phyloP scores from a whole-genome alignment of 2,329 filamentous ascomycete genomes.

The Pseudocercospora pini-densiflorae region DNA sequence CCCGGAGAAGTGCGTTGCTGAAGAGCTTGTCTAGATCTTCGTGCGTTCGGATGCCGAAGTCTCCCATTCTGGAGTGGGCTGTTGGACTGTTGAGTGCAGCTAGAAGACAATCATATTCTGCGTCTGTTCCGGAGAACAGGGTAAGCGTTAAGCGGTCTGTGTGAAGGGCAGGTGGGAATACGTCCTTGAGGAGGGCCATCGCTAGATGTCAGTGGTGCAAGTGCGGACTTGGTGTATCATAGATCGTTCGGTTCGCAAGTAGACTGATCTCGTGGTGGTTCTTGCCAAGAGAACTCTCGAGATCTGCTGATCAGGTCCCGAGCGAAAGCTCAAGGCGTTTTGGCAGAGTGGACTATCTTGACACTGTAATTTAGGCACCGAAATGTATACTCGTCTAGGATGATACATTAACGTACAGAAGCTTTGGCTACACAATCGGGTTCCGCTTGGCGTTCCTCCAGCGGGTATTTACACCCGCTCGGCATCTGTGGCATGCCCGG shows the following conservation, averaged over 20 bases:
- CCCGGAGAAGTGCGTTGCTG: too few species aligned
- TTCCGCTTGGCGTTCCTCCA: neutral
- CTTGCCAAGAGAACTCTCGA: neutral
- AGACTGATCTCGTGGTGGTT: neutral
- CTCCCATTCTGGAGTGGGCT: too few species aligned
- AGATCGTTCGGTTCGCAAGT: neutral
- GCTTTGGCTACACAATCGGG: neutral
- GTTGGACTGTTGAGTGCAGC: too few species aligned
- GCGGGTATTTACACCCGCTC: slow-evolving; percentile 14
- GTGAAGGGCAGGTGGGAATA: too few species aligned
- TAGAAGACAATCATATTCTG: too few species aligned
- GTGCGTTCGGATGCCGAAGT: too few species aligned
- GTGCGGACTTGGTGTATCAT: too few species aligned
- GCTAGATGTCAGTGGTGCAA: too few species aligned
- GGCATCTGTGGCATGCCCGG: slow-evolving; percentile 46
- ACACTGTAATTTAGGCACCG: neutral
- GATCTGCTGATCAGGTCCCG: neutral
- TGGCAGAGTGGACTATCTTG: neutral
- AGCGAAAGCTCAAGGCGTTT: neutral
- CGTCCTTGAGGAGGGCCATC: too few species aligned
- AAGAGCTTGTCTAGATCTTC: too few species aligned
- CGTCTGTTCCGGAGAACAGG: too few species aligned
- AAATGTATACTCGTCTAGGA: neutral
- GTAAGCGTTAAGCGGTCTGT: too few species aligned
- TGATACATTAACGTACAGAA: neutral